These are phyloP conservation scores for Colletotrichum orchidophilum DNA, from an alignment of 2,329 filamentous ascomycete genomes.

Conservation along the genomic window DNA sequence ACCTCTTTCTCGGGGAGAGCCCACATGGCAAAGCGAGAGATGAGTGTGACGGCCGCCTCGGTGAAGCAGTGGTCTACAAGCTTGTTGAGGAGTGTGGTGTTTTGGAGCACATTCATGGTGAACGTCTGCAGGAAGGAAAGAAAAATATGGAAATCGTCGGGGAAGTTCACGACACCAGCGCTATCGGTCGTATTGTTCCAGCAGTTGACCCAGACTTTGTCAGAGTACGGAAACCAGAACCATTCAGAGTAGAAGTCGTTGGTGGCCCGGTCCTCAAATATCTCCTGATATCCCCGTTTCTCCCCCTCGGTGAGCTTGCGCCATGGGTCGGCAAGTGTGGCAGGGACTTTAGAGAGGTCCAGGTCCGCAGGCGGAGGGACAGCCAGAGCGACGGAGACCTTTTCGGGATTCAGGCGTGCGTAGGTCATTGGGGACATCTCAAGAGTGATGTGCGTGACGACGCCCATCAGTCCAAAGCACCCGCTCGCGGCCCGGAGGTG, in stretches of 20 bases:
- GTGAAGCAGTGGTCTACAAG: neutral
- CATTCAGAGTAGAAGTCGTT: slow-evolving; percentile 57
- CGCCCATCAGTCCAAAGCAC: slow-evolving; percentile 56
- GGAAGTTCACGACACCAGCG: neutral
- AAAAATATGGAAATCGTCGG: neutral
- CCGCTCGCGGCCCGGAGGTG: slow-evolving; percentile 53
- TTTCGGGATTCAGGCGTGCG: slow-evolving; percentile 54
- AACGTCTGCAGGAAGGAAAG: neutral
- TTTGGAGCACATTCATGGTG: neutral
- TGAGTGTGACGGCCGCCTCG: neutral
- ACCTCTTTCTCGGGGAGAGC: neutral
- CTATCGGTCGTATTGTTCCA: neutral
- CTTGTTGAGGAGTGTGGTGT: neutral
- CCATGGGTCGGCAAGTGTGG: neutral
- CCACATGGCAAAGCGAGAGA: neutral
- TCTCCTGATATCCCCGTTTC: slow-evolving; percentile 43
- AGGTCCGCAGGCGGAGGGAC: neutral
- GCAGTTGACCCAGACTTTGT: slow-evolving; percentile 38
- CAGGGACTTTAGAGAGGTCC: neutral
- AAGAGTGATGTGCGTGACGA: slow-evolving; percentile 59
- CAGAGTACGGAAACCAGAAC: slow-evolving; percentile 60
- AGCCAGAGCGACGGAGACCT: slow-evolving; percentile 37
- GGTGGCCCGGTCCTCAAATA: slow-evolving; percentile 49
- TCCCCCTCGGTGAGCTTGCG: neutral
- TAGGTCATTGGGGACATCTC: slow-evolving; percentile 58